A percentile compares a stretch with the other conserved stretches of the same genome.
These are phyloP conservation scores for Candida methanosorbosa DNA, from an alignment of 805 yeast species.

Conservation along the genomic window DNA sequence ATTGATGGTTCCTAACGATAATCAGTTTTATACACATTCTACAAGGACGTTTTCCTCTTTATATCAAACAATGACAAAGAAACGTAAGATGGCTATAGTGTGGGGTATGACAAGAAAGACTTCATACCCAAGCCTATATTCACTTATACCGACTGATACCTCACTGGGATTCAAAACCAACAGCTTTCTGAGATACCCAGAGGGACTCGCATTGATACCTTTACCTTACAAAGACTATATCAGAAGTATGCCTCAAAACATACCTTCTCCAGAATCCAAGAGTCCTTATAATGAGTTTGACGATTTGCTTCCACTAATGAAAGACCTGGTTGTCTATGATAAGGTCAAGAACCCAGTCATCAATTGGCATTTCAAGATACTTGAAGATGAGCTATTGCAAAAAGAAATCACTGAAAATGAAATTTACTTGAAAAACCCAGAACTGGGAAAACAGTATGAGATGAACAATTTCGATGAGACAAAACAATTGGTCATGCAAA, in stretches of 20 bases:
- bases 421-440: neutral
- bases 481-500: constrained; percentile 6
- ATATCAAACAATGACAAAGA: constrained; percentile 46
- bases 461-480: constrained; percentile 14
- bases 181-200: constrained; percentile 32
- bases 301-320: constrained; percentile 15
- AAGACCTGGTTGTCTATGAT: constrained; percentile 31
- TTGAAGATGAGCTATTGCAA: constrained; percentile 62
- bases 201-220: constrained; percentile 63
- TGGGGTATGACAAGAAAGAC: constrained; percentile 58
- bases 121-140: constrained; percentile 48
- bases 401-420: constrained; percentile 23
- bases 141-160: constrained; percentile 45
- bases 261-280: neutral
- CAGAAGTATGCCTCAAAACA: constrained; percentile 45
- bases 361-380: constrained; percentile 54
- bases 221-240: constrained; percentile 74
- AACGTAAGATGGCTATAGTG: constrained; percentile 52
- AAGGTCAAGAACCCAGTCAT: constrained; percentile 48
- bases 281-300: constrained; percentile 9
- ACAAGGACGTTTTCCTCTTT: constrained; percentile 58
- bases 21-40: constrained; percentile 52
- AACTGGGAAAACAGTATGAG: constrained; percentile 9
- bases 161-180: constrained; percentile 8
- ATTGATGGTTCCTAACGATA: constrained; percentile 60